Evolutionary conservation across 163 green algal genomes (phyloP).

Genomic region (Smithsoniella earleae): DNA sequence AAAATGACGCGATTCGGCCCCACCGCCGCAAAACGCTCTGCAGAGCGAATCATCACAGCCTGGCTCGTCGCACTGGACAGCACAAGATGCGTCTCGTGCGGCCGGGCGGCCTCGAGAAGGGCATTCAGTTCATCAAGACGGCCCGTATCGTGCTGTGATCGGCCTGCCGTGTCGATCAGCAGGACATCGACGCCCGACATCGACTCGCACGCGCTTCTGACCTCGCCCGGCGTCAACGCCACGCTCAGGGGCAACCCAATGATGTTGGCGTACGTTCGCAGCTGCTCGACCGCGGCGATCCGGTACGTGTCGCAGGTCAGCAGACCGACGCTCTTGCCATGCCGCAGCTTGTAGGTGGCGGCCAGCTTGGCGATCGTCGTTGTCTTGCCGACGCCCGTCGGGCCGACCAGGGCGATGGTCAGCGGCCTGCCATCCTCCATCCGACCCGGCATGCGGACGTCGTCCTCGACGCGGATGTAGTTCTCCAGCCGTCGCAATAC

Average conservation of each 20-base stretch:
- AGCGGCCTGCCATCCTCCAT: not conserved
- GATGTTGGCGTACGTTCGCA: not conserved
- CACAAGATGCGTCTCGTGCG: not conserved
- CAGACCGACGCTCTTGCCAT: not conserved
- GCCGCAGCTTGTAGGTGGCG: not conserved
- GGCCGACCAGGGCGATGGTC: not conserved
- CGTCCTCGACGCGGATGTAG: not conserved
- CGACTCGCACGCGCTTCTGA: not conserved
- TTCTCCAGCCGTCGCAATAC: not conserved
- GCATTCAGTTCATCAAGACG: not conserved
- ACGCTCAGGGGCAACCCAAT: not conserved
- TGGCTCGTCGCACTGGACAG: not conserved
- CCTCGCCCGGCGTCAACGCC: not conserved
- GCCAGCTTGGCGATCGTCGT: constrained; percentile 3
- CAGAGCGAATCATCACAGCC: not conserved
- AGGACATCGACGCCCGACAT: not conserved
- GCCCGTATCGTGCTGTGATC: not conserved
- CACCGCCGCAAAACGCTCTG: not conserved
- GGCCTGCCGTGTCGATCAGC: not conserved
- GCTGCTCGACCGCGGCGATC: not conserved
- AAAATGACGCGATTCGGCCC: not conserved
- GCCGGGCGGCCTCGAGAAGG: not conserved
- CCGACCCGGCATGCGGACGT: not conserved
- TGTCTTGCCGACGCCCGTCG: constrained; percentile 4
- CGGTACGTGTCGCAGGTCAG: not conserved